These are phyloP conservation scores for Trichoderma erinaceum DNA, from an alignment of 495 filamentous ascomycete genomes.

Conservation along the genomic window DNA sequence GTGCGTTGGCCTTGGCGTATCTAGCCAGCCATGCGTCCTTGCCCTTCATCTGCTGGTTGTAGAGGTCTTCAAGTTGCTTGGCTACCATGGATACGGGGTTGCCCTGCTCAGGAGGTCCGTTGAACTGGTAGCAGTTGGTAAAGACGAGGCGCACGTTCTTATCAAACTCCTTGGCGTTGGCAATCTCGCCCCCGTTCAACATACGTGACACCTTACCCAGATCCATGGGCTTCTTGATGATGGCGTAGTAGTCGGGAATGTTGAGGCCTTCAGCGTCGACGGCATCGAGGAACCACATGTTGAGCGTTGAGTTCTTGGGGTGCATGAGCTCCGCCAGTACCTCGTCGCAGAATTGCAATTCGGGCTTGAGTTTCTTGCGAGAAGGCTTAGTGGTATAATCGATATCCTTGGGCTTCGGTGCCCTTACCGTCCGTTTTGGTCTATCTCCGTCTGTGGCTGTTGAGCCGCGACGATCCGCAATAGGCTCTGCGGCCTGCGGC, in stretches of 20 bases:
- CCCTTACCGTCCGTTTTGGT: slow-evolving; percentile 90
- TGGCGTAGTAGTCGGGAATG: slow-evolving; percentile 85
- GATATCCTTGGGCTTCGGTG: slow-evolving; percentile 78
- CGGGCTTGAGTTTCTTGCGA: slow-evolving; percentile 87
- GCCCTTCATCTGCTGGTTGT: slow-evolving; percentile 63
- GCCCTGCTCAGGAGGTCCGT: slow-evolving; percentile 49
- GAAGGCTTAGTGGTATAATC: slow-evolving; percentile 74
- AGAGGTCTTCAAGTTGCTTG: slow-evolving; percentile 62
- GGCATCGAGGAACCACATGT: slow-evolving; percentile 66
- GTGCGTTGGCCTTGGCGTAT: slow-evolving; percentile 56
- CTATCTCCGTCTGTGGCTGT: slow-evolving; percentile 65
- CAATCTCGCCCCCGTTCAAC: slow-evolving; percentile 73
- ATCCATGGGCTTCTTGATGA: slow-evolving; percentile 97
- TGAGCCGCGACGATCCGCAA: slow-evolving; percentile 63
- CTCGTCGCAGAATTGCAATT: slow-evolving; percentile 84
- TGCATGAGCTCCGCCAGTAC: slow-evolving; percentile 74
- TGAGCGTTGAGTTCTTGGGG: slow-evolving; percentile 57
- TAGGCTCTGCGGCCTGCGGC: slow-evolving; percentile 1
- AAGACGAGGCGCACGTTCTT: slow-evolving; percentile 76
- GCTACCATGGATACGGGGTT: slow-evolving; percentile 68
- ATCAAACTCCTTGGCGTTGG: slow-evolving; percentile 78
- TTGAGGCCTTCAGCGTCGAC: slow-evolving; percentile 93
- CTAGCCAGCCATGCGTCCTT: slow-evolving; percentile 72
- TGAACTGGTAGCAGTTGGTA: slow-evolving; percentile 87
- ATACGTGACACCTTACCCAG: slow-evolving; percentile 70